A percentile compares a stretch with the other conserved stretches of the same genome.
These are phyloP conservation scores for Hypomyces perniciosus DNA, from an alignment of 2,329 filamentous ascomycete genomes.

Conservation along the genomic window DNA sequence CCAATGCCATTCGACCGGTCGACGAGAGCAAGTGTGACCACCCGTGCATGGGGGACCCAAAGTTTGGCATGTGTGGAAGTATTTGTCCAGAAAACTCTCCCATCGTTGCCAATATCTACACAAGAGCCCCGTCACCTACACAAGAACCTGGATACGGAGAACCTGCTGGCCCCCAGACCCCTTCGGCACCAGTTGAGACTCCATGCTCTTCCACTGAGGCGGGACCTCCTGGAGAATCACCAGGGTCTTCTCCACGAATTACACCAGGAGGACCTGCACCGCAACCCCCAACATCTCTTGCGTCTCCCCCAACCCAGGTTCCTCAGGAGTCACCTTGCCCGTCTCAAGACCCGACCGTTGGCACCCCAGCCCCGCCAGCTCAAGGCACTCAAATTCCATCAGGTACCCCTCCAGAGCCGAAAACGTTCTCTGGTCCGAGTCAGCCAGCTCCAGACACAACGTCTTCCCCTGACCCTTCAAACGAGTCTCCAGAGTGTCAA, in stretches of 20 bases:
- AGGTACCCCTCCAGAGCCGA: conserved; percentile 13
- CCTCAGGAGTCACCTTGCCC: conserved; percentile 7
- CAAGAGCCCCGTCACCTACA: conserved; percentile 13
- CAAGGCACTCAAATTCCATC: conserved; percentile 8
- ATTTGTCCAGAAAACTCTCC: conserved; percentile 22
- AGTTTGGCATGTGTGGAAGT: conserved; percentile 30
- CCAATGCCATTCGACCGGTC: conserved; percentile 21
- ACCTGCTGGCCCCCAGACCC: conserved; percentile 7
- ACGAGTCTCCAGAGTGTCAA: conserved; percentile 3
- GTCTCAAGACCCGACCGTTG: not conserved
- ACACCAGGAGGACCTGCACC: conserved; percentile 14
- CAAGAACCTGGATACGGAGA: conserved; percentile 11
- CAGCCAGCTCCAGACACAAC: conserved; percentile 5
- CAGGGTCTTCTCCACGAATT: conserved; percentile 5
- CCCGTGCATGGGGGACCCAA: conserved; percentile 23
- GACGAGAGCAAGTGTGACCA: conserved; percentile 28
- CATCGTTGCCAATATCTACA: conserved; percentile 29
- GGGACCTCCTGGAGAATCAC: conserved; percentile 1
- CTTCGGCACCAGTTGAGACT: conserved; percentile 6
- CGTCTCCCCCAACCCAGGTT: conserved; percentile 1
- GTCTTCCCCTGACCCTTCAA: conserved; percentile 1
- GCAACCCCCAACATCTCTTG: conserved; percentile 9
- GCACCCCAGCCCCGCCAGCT: not conserved
- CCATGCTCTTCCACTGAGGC: conserved; percentile 4
- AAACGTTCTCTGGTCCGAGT: conserved; percentile 11